These are phyloP conservation scores for Lagerstroemia speciosa DNA, from an alignment of 345 rosid genomes.

Conservation along the genomic window DNA sequence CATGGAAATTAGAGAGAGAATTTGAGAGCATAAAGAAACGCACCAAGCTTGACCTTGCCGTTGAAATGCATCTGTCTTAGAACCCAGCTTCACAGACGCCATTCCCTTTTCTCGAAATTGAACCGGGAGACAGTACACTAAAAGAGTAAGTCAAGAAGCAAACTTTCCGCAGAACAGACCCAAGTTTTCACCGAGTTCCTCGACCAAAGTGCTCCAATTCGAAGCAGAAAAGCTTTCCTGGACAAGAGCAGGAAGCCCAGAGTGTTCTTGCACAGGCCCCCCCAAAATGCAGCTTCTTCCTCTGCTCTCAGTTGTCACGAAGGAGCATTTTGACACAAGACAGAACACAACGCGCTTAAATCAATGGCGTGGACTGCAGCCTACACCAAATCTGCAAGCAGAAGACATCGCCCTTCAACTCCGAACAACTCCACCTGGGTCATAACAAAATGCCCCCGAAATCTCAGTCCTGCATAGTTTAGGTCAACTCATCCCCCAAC, in stretches of 20 bases:
- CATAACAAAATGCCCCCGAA: background rate
- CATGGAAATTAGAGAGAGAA: background rate
- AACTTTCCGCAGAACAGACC: background rate
- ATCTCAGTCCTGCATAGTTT: background rate
- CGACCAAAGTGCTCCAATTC: background rate
- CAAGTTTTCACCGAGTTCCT: background rate
- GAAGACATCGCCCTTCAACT: background rate
- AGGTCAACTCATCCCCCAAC: conserved; percentile 6
- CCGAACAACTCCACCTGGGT: background rate
- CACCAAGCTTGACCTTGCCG: conserved; percentile 99
- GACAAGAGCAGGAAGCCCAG: background rate
- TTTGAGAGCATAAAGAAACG: conserved; percentile 6
- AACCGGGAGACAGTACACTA: background rate
- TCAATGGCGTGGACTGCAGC: background rate
- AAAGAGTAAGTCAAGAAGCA: background rate
- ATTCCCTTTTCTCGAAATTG: conserved; percentile 19
- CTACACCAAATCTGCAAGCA: background rate
- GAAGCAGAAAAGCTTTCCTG: background rate
- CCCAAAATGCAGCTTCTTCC: background rate
- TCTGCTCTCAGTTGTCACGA: background rate
- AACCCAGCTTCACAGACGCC: conserved; percentile 92
- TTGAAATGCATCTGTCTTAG: conserved; percentile 87
- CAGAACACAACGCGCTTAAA: background rate
- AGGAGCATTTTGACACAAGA: background rate
- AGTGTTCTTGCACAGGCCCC: background rate